Evolutionary conservation across 2,329 filamentous ascomycete species (phyloP).

Genomic region (Monilinia aucupariae): DNA sequence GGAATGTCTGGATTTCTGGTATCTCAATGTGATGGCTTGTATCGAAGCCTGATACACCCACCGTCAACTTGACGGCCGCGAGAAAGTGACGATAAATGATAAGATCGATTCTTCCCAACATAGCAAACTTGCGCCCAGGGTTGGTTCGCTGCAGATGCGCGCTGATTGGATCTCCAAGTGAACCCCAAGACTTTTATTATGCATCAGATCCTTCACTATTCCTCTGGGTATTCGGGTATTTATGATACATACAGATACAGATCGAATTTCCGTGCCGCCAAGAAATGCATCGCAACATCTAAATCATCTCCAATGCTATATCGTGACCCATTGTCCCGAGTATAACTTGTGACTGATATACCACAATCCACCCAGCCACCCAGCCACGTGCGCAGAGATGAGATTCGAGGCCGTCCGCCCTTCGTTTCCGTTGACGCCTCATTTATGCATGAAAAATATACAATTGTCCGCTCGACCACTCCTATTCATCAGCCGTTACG

Average conservation of each 20-base stretch:
- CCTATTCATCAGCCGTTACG: conserved; percentile 5
- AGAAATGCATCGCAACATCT: conserved; percentile 4
- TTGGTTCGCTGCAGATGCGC: background rate
- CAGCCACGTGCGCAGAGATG: conserved; percentile 7
- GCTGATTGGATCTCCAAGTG: no score
- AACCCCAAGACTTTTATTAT: background rate
- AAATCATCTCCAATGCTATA: background rate
- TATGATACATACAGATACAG: background rate
- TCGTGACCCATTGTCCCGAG: background rate
- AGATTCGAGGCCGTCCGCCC: background rate
- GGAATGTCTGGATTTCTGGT: background rate
- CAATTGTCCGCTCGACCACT: background rate
- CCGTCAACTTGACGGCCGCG: background rate
- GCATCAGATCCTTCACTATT: background rate
- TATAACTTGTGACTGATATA: background rate
- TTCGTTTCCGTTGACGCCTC: conserved; percentile 6
- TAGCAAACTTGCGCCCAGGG: background rate
- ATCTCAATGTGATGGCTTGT: no score
- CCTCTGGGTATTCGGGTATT: background rate
- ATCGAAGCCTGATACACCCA: background rate
- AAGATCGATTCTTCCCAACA: background rate
- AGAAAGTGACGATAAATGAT: background rate
- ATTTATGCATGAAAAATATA: conserved; percentile 10
- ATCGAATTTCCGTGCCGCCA: background rate
- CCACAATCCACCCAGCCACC: background rate